Evolutionary conservation across 2,329 filamentous ascomycete species (phyloP).

Genomic region (Dothiorella sarmentorum): DNA sequence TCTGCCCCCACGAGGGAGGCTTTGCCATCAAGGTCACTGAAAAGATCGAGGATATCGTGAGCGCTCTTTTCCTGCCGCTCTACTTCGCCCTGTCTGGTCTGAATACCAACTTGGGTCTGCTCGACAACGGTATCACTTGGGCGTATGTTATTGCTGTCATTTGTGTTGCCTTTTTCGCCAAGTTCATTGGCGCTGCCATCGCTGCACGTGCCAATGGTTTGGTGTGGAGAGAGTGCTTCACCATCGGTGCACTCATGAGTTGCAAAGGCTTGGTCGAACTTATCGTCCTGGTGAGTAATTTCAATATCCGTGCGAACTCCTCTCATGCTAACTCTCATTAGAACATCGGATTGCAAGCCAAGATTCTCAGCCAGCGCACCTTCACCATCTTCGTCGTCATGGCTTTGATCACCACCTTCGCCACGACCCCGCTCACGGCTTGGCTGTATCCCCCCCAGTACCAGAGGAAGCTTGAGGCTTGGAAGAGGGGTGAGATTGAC

Average conservation of each 20-base stretch:
- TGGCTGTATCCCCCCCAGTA: conserved; percentile 75
- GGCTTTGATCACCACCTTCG: conserved; percentile 82
- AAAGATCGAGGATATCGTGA: conserved; percentile 89
- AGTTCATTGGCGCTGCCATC: conserved; percentile 77
- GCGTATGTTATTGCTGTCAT: conserved; percentile 84
- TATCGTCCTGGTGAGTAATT: conserved; percentile 73
- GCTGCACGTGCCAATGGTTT: conserved; percentile 74
- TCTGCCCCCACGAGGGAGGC: conserved; percentile 84
- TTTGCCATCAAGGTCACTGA: conserved; percentile 90
- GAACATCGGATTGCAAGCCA: conserved; percentile 80
- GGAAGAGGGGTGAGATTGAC: conserved; percentile 84
- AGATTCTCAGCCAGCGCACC: conserved; percentile 73
- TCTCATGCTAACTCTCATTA: conserved; percentile 27
- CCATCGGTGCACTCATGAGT: conserved; percentile 89
- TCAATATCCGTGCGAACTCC: not conserved
- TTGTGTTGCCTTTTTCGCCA: conserved; percentile 75
- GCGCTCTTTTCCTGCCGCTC: conserved; percentile 77
- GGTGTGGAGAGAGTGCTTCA: conserved; percentile 84
- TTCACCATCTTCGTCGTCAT: conserved; percentile 96
- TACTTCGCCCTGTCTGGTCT: conserved; percentile 93
- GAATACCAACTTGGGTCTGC: conserved; percentile 79
- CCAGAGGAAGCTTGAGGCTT: conserved; percentile 67
- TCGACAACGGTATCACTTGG: conserved; percentile 81
- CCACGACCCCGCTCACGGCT: conserved; percentile 73
- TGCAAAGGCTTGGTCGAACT: conserved; percentile 94